Conservation (phyloP, 306 rosid genomes). For the Begonia masoniana region DNA sequence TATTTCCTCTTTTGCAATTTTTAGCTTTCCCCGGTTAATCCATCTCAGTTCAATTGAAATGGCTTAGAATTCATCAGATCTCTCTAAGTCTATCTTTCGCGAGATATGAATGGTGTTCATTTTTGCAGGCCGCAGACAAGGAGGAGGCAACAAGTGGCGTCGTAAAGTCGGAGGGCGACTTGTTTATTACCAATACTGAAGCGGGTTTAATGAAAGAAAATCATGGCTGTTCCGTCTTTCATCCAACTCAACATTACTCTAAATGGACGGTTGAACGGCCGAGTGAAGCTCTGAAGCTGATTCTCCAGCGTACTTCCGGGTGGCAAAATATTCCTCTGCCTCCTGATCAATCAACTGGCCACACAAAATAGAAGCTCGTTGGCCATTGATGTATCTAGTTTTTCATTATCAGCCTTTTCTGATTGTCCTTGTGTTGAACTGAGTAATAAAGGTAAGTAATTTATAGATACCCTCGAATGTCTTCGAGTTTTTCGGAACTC, state of each 20-base stretch:
- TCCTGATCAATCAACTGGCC: slow-evolving; percentile 20
- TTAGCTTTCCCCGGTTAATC: background rate
- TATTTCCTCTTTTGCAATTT: background rate
- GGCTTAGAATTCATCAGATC: no score
- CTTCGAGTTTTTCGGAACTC: background rate
- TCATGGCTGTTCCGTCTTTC: slow-evolving; percentile 25
- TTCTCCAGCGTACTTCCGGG: slow-evolving; percentile 62
- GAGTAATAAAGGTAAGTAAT: background rate
- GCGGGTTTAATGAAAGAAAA: slow-evolving; percentile 36
- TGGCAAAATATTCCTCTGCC: slow-evolving; percentile 63
- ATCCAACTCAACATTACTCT: slow-evolving; percentile 52
- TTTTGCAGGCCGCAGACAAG: slow-evolving; percentile 68
- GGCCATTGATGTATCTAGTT: background rate
- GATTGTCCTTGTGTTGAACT: background rate
- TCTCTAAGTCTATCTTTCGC: no score
- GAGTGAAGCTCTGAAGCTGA: slow-evolving; percentile 45
- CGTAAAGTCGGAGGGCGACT: slow-evolving; percentile 82
- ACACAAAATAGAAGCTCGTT: background rate
- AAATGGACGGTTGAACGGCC: slow-evolving; percentile 59
- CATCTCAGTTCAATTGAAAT: background rate
- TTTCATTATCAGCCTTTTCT: background rate
- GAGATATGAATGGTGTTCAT: background rate
- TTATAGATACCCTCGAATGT: no score
- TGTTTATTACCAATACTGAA: slow-evolving; percentile 52
- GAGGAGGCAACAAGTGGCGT: slow-evolving; percentile 42